Base-by-base conservation (phyloP, 192 early-diverging fungal genomes). In the Coemansia sp. region DNA sequence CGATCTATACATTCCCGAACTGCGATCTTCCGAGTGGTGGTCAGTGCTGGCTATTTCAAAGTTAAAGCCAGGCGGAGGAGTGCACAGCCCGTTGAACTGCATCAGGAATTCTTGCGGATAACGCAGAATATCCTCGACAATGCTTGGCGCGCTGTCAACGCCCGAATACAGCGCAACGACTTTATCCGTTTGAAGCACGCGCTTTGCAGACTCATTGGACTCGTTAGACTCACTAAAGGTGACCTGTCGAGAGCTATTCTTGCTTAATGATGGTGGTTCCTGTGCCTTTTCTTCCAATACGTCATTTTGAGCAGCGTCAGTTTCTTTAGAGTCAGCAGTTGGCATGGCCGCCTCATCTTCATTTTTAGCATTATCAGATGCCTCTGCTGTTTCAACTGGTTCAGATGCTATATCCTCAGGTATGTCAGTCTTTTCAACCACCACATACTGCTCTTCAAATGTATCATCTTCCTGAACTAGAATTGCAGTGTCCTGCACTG, bases 91-190 rank as follows among this genome's bases (percentile, higher is more conserved):
- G 15, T 15, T 52, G 15, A 48, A 25, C 12, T 68, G 60, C 12
- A 49, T 27, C 15, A 27, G 38, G 50, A 19, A 14, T 8, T 15
- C 35, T 4, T n/a, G 12, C 11, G 59, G 47, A 11, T 52, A 43
- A 5, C 12, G 47, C 17, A 49, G 6, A 2, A 47, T 49, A 24
- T 59, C 50, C 12, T 39, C 39, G 11, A 35, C 53, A 24, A 55
- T 48, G 41, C 70, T 76, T 12, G 39, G 51, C 11, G 67, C 5
- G n/a, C 12, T 51, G 11, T 66, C 66, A 21, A 57, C 57, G 11
- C 63, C 58, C 14, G 65, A 70, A 14, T 22, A 25, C 48, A 68
- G 69, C 4, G 45, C 63, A 54, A 54, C 52, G 12, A 54, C 52
- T 24, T 54, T 6, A 2, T 54, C 11, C 22, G 60, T 61, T 17